These are phyloP conservation scores for Paramyrothecium sp. DNA, from an alignment of 2,329 filamentous ascomycete genomes.

Conservation along the genomic window DNA sequence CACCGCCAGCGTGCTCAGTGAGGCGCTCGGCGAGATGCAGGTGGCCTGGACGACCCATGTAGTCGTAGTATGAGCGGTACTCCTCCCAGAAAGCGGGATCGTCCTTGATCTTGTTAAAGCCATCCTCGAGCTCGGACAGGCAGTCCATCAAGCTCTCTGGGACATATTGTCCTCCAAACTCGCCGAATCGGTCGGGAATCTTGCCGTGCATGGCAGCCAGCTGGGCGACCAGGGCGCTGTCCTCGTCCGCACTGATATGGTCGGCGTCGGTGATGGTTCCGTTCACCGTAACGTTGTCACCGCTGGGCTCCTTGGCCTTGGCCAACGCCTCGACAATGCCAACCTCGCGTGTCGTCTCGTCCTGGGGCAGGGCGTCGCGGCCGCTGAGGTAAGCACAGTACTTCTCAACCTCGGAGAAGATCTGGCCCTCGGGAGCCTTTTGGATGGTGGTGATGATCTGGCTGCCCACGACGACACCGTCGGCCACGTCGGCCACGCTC, in stretches of 20 bases:
- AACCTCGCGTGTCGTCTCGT: conserved; percentile 59
- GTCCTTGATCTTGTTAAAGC: conserved; percentile 83
- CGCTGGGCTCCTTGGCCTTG: conserved; percentile 41
- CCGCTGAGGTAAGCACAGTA: conserved; percentile 74
- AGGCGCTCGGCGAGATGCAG: conserved; percentile 86
- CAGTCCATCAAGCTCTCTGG: conserved; percentile 98
- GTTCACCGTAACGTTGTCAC: conserved; percentile 48
- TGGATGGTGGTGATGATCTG: conserved; percentile 83
- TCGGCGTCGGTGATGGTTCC: conserved; percentile 66
- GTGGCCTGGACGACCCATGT: conserved; percentile 93
- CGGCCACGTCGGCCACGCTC: conserved; percentile 78
- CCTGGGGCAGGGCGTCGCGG: conserved; percentile 33
- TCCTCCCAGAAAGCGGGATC: conserved; percentile 97
- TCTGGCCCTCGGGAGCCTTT: conserved; percentile 27
- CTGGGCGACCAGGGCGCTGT: conserved; percentile 72
- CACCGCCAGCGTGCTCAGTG: conserved; percentile 85
- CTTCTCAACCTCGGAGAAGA: conserved; percentile 72
- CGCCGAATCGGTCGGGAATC: conserved; percentile 84
- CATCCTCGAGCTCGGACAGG: conserved; percentile 82
- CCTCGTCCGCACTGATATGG: conserved; percentile 56
- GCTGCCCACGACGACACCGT: conserved; percentile 95
- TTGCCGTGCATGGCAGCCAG: conserved; percentile 78
- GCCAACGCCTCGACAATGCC: conserved; percentile 67
- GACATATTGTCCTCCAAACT: conserved; percentile 96
- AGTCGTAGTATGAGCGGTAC: conserved; percentile 92